A percentile compares a stretch with the other conserved stretches of the same genome.
phyloP scores from a whole-genome alignment of 148 eudicot genomes.

The Fallopia convolvulus region DNA sequence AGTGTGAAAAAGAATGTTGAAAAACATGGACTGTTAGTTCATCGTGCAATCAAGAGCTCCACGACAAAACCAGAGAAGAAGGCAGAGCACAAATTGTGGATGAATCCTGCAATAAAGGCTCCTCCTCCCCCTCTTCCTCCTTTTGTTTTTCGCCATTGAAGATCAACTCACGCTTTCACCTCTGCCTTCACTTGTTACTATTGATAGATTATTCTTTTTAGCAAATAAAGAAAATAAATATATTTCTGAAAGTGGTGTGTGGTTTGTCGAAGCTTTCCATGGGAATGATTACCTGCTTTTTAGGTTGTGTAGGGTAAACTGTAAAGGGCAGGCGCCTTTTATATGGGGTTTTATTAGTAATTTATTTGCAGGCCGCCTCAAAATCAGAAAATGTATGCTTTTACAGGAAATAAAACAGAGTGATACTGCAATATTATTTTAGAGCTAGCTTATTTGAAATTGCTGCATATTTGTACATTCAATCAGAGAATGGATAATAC shows the following conservation, averaged over 20 bases:
- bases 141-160: background rate
- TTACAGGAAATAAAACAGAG: too few species aligned
- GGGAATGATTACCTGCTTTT: background rate
- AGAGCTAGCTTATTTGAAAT: background rate
- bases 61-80: background rate
- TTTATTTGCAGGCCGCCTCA: background rate
- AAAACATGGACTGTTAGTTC: background rate
- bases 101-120: background rate
- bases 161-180: background rate
- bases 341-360: too few species aligned
- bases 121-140: background rate
- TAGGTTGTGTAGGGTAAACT: slow-evolving; percentile 1
- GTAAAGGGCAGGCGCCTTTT: background rate
- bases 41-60: background rate
- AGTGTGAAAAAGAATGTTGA: background rate
- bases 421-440: too few species aligned
- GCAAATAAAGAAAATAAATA: background rate
- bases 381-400: background rate
- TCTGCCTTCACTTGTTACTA: background rate
- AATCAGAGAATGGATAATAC: background rate
- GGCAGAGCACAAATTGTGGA: background rate
- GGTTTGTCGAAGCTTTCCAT: background rate
- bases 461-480: background rate
- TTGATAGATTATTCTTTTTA: background rate
- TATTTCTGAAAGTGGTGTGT: background rate